Evolutionary conservation across 2,329 filamentous ascomycete genomes (phyloP), one percentile per base, ranked within the genome.

Genomic region (Phoma sp.): DNA sequence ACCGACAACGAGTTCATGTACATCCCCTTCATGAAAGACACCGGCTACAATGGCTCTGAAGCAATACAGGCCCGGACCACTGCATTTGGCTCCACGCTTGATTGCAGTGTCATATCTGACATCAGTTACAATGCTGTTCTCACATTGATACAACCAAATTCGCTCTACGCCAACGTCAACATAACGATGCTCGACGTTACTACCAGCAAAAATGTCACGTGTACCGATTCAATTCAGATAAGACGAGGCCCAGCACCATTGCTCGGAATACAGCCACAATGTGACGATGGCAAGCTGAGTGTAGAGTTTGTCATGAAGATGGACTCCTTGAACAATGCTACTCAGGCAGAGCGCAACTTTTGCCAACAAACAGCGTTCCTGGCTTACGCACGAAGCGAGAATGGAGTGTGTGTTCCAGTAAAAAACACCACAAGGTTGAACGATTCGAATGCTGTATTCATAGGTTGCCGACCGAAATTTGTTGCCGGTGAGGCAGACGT

Each of bases 1-100:
- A 74, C 79, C 0, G 77, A 81, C 1, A 24, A 67, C 0, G 59
- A 74, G 0, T 76, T 74, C 10, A 80, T 77, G 8, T 87, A 85
- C 39, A 53, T 84, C 0, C 80, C 82, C 0, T 76, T 82, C 35
- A 56, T 67, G 41, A 23, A 27, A 1, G 40, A 37, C 5, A 18
- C 35, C n/a, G 14, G 9, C 35, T 22, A 37, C 35, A 22, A 37
- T 4, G n/a, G 13, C 5, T 8, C 14, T 8, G 4, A 37, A 22
- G 35, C n/a, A 22, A 9, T 37, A 37, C 35, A 22, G 9, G 14
- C 9, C 3, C 35, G 35, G 14, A 37, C 35, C 18, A 18, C n/a
- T 22, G 35, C 35, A 37, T 37, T 37, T 22, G 35, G 35, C n/a
- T 37, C 35, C n/a, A 18, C 35, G 4, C 35, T 37, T 22, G 35